Percentiles rank a stretch among this genome's conserved stretches.
Evolutionary conservation across 2,329 filamentous ascomycete genomes (phyloP).

Genomic region (Trichoderma aggressivum): DNA sequence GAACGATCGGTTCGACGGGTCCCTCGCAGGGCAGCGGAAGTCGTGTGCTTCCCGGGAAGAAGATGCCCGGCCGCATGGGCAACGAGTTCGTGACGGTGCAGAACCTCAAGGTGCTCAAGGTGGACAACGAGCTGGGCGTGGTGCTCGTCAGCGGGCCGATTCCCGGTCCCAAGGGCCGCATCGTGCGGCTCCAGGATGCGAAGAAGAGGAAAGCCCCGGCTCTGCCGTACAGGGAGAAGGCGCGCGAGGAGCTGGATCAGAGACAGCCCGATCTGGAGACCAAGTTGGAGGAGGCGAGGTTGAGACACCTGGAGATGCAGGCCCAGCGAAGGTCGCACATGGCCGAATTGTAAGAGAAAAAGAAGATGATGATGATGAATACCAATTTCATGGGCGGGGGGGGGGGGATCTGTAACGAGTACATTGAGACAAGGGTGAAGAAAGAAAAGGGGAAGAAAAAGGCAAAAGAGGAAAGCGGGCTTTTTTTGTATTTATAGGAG

Average conservation of each 20-base stretch:
- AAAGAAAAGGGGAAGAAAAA: not conserved
- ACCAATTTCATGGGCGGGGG: not conserved
- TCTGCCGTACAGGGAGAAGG: conserved; percentile 47
- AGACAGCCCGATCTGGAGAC: conserved; percentile 46
- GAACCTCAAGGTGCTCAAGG: conserved; percentile 84
- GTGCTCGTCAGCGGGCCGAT: conserved; percentile 85
- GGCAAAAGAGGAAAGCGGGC: conserved; percentile 29
- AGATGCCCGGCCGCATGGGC: conserved; percentile 97
- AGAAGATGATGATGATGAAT: not conserved
- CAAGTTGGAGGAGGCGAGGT: conserved; percentile 47
- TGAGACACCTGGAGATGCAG: conserved; percentile 54
- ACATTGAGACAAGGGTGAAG: not conserved
- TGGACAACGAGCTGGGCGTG: conserved; percentile 82
- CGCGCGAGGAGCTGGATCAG: conserved; percentile 42
- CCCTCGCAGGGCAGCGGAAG: conserved; percentile 89
- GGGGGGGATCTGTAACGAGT: conserved; percentile 7
- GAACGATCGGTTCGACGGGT: conserved; percentile 85
- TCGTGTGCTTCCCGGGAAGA: conserved; percentile 91
- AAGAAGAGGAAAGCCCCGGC: conserved; percentile 72
- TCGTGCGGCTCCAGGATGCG: conserved; percentile 85
- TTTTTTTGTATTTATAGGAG: conserved; percentile 40
- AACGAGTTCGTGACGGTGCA: conserved; percentile 83
- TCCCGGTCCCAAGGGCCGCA: conserved; percentile 80
- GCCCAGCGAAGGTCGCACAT: conserved; percentile 38
- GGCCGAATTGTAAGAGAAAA: conserved; percentile 21